phyloP scores from a whole-genome alignment of 345 rosid genomes.

The Hibiscus trionum region DNA sequence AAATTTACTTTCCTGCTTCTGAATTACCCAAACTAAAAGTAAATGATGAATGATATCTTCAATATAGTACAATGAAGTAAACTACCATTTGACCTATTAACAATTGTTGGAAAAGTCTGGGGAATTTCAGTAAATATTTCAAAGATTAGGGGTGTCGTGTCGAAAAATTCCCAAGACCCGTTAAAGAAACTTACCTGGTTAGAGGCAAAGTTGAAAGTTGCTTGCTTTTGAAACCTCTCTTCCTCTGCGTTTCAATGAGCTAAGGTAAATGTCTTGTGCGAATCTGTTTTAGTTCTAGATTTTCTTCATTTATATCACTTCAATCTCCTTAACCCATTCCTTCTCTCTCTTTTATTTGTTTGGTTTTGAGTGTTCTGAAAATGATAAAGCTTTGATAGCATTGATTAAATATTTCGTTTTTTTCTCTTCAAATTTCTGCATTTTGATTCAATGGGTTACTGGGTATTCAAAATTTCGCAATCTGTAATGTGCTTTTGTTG shows the following conservation, averaged over 20 bases:
- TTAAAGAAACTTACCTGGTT: neutral
- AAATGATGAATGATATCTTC: too few species aligned
- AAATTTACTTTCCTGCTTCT: too few species aligned
- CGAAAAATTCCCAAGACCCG: neutral
- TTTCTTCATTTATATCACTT: neutral
- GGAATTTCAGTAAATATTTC: neutral
- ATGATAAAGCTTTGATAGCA: neutral
- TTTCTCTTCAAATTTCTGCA: neutral
- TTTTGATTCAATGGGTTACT: conserved; percentile 1
- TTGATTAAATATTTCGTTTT: neutral
- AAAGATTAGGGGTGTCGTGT: neutral
- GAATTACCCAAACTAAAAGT: too few species aligned
- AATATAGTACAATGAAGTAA: too few species aligned
- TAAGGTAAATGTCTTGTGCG: conserved; percentile 2
- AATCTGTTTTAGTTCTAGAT: neutral
- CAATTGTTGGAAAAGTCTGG: neutral
- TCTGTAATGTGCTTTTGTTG: neutral
- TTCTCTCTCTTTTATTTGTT: neutral
- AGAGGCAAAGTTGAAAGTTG: conserved; percentile 5
- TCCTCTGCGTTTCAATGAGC: neutral
- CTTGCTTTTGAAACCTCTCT: neutral
- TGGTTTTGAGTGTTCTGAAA: neutral
- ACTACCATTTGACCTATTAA: neutral
- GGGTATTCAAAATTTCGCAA: neutral
- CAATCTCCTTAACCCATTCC: neutral